A percentile compares a stretch with the other conserved stretches of the same genome.
phyloP scores from a whole-genome alignment of 2,329 filamentous ascomycete species.

The Fusarium oligoseptatum region DNA sequence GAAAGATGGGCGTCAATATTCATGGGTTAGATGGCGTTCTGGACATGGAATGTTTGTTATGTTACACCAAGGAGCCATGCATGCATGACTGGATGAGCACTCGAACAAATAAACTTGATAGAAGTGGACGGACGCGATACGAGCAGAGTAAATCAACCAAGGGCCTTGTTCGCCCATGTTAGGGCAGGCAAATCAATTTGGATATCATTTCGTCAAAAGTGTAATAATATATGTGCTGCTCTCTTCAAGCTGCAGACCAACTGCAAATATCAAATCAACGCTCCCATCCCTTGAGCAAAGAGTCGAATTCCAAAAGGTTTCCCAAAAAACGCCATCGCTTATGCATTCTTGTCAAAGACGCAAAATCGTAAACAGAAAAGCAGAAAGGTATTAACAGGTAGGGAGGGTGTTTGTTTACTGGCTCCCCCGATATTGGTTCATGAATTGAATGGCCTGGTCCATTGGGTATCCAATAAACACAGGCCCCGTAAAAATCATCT shows the following conservation, averaged over 20 bases:
- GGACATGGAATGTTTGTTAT: slow-evolving; percentile 24
- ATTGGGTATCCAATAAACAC: slow-evolving; percentile 94
- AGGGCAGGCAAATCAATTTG: slow-evolving; percentile 32
- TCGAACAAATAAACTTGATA: slow-evolving; percentile 8
- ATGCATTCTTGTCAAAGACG: slow-evolving; percentile 33
- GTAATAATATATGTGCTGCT: slow-evolving; percentile 18
- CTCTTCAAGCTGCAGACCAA: slow-evolving; percentile 13
- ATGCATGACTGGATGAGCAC: background rate
- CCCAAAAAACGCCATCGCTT: slow-evolving; percentile 51
- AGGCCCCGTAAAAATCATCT: slow-evolving; percentile 91
- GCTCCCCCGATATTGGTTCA: slow-evolving; percentile 69
- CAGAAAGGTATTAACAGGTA: slow-evolving; percentile 9
- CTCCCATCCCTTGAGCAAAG: slow-evolving; percentile 12
- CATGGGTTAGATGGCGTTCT: slow-evolving; percentile 42
- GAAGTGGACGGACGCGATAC: slow-evolving; percentile 14
- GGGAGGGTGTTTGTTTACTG: slow-evolving; percentile 36
- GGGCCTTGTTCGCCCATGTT: slow-evolving; percentile 4
- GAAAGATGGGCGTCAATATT: slow-evolving; percentile 7
- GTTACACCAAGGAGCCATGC: slow-evolving; percentile 5
- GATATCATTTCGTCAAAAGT: slow-evolving; percentile 38
- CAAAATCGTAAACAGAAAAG: slow-evolving; percentile 18
- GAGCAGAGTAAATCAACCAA: slow-evolving; percentile 5
- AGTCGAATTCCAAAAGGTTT: slow-evolving; percentile 9
- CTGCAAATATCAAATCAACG: slow-evolving; percentile 30
- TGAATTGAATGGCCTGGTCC: slow-evolving; percentile 82